Base-by-base conservation (phyloP, 2,329 filamentous ascomycete genomes). In the Amesomyces nigricolor region DNA sequence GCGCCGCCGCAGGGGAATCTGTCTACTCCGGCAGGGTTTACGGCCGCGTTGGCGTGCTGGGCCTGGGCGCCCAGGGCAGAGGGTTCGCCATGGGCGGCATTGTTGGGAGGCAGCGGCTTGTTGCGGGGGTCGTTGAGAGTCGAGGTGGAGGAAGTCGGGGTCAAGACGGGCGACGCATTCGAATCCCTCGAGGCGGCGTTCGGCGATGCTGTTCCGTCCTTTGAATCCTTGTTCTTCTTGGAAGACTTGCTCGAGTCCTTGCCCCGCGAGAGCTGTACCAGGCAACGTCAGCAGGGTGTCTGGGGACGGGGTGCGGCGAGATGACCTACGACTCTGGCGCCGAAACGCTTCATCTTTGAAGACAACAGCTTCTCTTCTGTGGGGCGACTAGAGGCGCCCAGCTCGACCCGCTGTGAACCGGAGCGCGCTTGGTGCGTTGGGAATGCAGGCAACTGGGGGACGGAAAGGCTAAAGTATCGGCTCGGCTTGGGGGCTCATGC, bases 341-440 rank as follows among this genome's bases (percentile, higher is more conserved):
- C 88, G 75, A 97, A 95, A 73, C 90, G 88, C 79, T 96, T 96
- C 92, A 97, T 96, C 75, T 81, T 88, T 74, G 73, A 74, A 62
- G 66, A 66, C 61, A 63, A 61, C 63, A 64, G 62, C 59, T 62
- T 64, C 61, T 58, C 58, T 54, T 59, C 44, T 58, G 58, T 60
- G 63, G 62, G 62, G 62, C 63, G 63, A 52, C 59, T 59, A 61
- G 60, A 64, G 61, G 60, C 63, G 63, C 63, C 64, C 62, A 58
- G 61, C 61, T 63, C 60, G 58, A 62, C 53, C 56, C 53, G 54
- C 61, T 58, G 53, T 54, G 57, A 58, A 60, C 50, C 51, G 57
- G 58, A 53, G 53, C 57, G 50, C 56, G 50, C 47, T 16, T 48
- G 57, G 38, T 26, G 40, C 46, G 50, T 22, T 16, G 43, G 30